Base-by-base conservation (phyloP, 176 grass and related monocot species). In the Cocos nucifera region DNA sequence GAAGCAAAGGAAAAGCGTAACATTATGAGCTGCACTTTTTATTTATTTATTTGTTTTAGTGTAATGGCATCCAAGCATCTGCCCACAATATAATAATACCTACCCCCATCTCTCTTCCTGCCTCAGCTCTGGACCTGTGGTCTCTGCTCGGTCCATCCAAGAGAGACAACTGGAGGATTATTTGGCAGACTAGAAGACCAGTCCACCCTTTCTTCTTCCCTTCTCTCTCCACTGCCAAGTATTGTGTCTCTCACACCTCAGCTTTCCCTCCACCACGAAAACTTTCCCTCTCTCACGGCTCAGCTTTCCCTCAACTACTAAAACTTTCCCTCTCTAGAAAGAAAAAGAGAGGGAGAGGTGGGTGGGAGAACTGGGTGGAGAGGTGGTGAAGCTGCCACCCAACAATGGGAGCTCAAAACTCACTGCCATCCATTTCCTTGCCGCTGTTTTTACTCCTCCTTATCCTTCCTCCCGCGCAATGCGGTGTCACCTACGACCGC, bases 401-500 rank as follows among this genome's bases (percentile, higher is more conserved):
- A 6, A n/a, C 17, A 66, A 82, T 82, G 79, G 73, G 18, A 57
- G 49, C 20, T 50, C 17, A 56, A 54, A 56, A 62, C 55, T 76
- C 73, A 57, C 58, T 58, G 35, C 56, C 32, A 19, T 67, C 56
- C 53, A 53, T 57, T 58, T 79, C 69, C 60, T 61, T 3, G 17
- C 2, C 53, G 32, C 25, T 60, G 61, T 6, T 30, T 30, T 6
- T 30, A 0, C 29, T 20, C 20, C 54, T 77, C 24, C 65, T 67
- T 15, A 61, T 78, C 17, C 29, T 78, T 20, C 50, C 54, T 54
- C 39, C 29, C 18, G 93, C 53, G 39, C 81, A 83, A 59, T 80
- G 74, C 68, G 77, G 80, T 50, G 94, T 98, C 20, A 92, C 87
- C 0, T 98, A 92, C 56, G 94, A 98, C 83, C 78, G 66, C 70